Conservation (phyloP, 768 basidiomycete genomes). For the Guyanaporus albipodus region DNA sequence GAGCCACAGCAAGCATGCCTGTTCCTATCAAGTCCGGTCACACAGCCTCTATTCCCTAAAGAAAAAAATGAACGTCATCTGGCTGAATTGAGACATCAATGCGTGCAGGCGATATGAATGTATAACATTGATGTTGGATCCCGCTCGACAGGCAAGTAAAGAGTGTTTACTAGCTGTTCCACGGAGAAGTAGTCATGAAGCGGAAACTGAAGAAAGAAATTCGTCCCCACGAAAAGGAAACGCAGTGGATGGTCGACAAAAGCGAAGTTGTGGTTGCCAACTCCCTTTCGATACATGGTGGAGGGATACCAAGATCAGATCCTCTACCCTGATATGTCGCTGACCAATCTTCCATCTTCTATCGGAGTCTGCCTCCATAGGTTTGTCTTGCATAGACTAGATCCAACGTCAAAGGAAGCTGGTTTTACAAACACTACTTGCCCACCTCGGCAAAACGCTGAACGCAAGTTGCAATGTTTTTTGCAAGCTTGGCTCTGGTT, state of each 20-base stretch:
- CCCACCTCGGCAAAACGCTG: slow-evolving; percentile 62
- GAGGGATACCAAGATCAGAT: slow-evolving; percentile 71
- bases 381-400: slow-evolving; percentile 46
- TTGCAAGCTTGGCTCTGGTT: slow-evolving; percentile 70
- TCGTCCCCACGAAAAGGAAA: slow-evolving; percentile 2
- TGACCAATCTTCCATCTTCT: slow-evolving; percentile 59
- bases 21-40: too few relatives aligned
- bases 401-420: slow-evolving; percentile 6
- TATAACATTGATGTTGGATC: too few relatives aligned
- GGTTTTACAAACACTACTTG: background rate
- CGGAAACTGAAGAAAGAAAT: background rate
- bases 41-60: too few relatives aligned
- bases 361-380: slow-evolving; percentile 65
- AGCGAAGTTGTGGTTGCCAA: slow-evolving; percentile 76
- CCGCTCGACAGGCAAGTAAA: too few relatives aligned
- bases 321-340: slow-evolving; percentile 54
- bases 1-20: too few relatives aligned
- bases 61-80: too few relatives aligned
- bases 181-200: background rate
- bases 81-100: too few relatives aligned
- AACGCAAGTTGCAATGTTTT: slow-evolving; percentile 76
- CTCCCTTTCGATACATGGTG: slow-evolving; percentile 81
- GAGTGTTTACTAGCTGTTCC: background rate
- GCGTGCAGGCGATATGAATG: too few relatives aligned
- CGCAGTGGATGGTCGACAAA: slow-evolving; percentile 22